These are phyloP conservation scores for Wickerhamomyces sp. DNA, from an alignment of 1,139 yeast species.

Conservation along the genomic window DNA sequence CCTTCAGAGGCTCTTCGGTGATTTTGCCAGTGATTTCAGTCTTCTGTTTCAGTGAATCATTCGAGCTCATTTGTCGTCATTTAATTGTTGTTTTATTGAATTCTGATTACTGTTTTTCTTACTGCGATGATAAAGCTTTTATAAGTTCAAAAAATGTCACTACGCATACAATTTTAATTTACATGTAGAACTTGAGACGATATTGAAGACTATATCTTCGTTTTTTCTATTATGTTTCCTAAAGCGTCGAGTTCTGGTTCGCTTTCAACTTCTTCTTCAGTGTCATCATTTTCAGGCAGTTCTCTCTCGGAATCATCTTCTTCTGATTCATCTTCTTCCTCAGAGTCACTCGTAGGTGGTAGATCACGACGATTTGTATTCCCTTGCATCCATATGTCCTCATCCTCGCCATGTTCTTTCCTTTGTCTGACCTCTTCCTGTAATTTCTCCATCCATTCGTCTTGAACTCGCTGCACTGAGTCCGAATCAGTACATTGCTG, in stretches of 20 bases:
- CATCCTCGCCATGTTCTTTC: conserved; percentile 43
- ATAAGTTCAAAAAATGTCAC: neutral
- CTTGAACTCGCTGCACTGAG: conserved; percentile 70
- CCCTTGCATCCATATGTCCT: conserved; percentile 77
- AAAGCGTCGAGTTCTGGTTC: conserved; percentile 20
- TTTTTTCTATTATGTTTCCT: conserved; percentile 21
- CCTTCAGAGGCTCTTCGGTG: neutral
- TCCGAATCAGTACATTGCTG: conserved; percentile 77
- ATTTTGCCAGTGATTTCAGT: too few species aligned
- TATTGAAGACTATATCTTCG: neutral
- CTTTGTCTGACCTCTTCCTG: conserved; percentile 69
- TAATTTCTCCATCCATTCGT: conserved; percentile 63
- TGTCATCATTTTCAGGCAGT: conserved; percentile 22
- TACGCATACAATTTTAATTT: too few species aligned
- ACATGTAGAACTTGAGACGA: too few species aligned
- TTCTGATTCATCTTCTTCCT: conserved; percentile 25
- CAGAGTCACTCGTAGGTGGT: conserved; percentile 12
- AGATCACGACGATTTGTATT: conserved; percentile 53
- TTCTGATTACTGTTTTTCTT: neutral
- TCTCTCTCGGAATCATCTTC: conserved; percentile 26
- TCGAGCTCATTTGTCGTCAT: neutral
- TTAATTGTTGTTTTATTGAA: neutral
- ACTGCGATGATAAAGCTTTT: neutral
- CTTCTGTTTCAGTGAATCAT: neutral
- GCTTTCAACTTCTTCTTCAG: conserved; percentile 19